These are phyloP conservation scores for Mollisiaceae sp. DNA, from an alignment of 2,329 filamentous ascomycete species.

Conservation along the genomic window DNA sequence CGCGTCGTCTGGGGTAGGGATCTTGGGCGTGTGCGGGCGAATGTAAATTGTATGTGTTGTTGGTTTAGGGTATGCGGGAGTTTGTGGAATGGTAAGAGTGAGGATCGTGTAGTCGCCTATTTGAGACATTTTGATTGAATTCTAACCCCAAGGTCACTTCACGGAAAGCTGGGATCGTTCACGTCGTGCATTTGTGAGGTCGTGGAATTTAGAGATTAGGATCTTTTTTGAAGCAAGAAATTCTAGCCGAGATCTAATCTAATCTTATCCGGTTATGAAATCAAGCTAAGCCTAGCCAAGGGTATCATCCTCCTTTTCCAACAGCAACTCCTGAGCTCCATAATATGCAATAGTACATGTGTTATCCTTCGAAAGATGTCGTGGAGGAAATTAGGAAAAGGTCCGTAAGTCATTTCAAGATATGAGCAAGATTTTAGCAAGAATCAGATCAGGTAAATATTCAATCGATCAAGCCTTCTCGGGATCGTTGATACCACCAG, in stretches of 20 bases:
- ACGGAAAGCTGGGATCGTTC: conserved; percentile 3
- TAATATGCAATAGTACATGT: conserved; percentile 23
- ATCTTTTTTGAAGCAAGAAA: conserved; percentile 30
- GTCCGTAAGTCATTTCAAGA: conserved; percentile 6
- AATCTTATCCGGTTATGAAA: conserved; percentile 23
- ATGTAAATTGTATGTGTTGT: conserved; percentile 86
- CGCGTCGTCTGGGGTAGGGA: conserved; percentile 72
- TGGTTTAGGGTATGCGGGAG: conserved; percentile 63
- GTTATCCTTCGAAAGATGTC: not conserved
- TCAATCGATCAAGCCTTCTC: conserved; percentile 56
- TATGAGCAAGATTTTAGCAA: not conserved
- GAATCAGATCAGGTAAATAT: conserved; percentile 1
- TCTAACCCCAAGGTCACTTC: not conserved
- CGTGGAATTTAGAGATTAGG: not conserved
- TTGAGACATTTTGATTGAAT: conserved; percentile 29
- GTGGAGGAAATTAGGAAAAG: not conserved
- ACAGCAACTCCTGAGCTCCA: conserved; percentile 30
- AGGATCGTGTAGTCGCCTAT: conserved; percentile 41
- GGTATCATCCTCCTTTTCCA: conserved; percentile 26
- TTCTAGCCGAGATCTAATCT: conserved; percentile 36
- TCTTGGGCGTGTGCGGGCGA: conserved; percentile 80
- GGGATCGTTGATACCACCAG: conserved; percentile 70
- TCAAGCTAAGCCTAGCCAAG: conserved; percentile 27
- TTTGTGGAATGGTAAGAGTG: conserved; percentile 40
- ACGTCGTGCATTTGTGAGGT: not conserved